Conservation (phyloP, 1,284 basidiomycete species). For the Tylopilus orsonianus region DNA sequence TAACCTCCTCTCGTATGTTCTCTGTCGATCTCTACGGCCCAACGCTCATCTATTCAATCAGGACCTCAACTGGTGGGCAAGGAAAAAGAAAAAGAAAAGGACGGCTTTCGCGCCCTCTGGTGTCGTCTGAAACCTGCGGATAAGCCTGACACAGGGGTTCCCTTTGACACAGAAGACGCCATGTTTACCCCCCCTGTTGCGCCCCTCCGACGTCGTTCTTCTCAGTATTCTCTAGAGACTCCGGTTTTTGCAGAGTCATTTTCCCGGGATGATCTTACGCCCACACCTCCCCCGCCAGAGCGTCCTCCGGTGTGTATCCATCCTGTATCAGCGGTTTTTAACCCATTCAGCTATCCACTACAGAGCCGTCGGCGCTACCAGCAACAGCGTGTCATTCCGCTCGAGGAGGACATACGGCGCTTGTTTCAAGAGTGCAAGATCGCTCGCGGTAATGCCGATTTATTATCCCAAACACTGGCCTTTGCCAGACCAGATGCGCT, state of each 20-base stretch:
- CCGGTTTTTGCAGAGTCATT: conserved; percentile 27
- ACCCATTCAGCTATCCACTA: not conserved
- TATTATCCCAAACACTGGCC: conserved; percentile 65
- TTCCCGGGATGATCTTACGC: conserved; percentile 24
- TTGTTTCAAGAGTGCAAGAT: conserved; percentile 79
- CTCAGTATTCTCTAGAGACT: conserved; percentile 32
- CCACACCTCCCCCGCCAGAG: conserved; percentile 21
- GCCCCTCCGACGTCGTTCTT: conserved; percentile 25
- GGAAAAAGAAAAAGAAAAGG: conserved; percentile 41
- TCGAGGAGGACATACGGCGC: conserved; percentile 73
- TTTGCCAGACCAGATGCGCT: conserved; percentile 67
- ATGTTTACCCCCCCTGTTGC: conserved; percentile 69
- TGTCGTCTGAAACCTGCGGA: conserved; percentile 63
- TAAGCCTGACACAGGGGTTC: conserved; percentile 74
- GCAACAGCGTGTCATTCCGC: conserved; percentile 60
- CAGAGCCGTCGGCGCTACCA: conserved; percentile 19
- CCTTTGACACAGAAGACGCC: conserved; percentile 70
- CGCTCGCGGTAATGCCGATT: conserved; percentile 65
- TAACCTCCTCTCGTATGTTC: conserved; percentile 48
- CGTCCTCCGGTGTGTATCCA: conserved; percentile 20
- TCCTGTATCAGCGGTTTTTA: no score
- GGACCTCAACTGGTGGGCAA: conserved; percentile 35
- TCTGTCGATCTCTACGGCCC: not conserved
- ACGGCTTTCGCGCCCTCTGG: conserved; percentile 67
- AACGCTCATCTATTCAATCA: conserved; percentile 5